Evolutionary conservation across 768 basidiomycete genomes (phyloP), one percentile per base, ranked within the genome.

Genomic region (Galerina sulciceps): DNA sequence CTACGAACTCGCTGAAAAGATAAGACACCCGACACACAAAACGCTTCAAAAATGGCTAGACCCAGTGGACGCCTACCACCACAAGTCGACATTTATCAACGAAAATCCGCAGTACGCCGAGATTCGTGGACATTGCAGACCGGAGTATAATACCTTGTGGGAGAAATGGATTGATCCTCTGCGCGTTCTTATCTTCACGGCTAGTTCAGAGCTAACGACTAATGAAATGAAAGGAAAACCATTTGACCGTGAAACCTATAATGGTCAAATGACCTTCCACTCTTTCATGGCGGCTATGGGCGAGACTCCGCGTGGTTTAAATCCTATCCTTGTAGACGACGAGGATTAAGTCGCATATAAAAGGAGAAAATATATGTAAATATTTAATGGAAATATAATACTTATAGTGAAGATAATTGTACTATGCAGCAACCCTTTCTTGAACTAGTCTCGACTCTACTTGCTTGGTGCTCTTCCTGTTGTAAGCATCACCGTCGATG

Each of bases 261-360:
- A 53, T 18, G 62, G 66, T 2, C 17, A 36, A 10, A 46, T 65
- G 42, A 65, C 64, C 10, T 69, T 64, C 18, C 50, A 65, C n/a
- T 64, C 55, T 1, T 68, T 68, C 36, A 68, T 67, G 65, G 31
- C 41, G 3, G 51, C 61, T 2, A 48, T 67, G 8, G 61, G 57
- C 10, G 36, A 35, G 26, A 47, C 40, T 17, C 61, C 66, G 1
- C 60, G 57, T 4, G 45, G 44, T 6, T 40, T 53, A 34, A 8
- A 31, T 8, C 8, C 26, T 31, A 31, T 31, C 4, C 5, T 8
- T 31, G 26, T 31, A 31, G 26, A 31, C 5, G 26, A 31, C 4
- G 2, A 31, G 26, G 8, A 31, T 8, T 31, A n/a, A n/a, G n/a
- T n/a, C n/a, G n/a, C n/a, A n/a, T n/a, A n/a, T n/a, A n/a, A n/a